Evolutionary conservation across 2,329 filamentous ascomycete genomes (phyloP).

Genomic region (Beauveria sp.): DNA sequence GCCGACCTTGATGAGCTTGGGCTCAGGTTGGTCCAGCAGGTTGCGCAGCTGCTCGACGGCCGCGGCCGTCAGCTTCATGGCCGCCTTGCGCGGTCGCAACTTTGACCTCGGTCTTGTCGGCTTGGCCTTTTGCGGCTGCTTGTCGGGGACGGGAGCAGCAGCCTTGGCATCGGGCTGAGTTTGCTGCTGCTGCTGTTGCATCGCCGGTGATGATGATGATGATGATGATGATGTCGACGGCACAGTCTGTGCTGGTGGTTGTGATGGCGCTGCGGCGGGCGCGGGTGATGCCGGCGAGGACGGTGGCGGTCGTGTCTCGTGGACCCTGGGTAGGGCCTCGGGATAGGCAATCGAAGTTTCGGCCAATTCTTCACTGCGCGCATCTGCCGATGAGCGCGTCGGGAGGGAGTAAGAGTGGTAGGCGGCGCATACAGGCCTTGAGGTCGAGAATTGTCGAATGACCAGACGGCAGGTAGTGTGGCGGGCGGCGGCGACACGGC

Average conservation of each 20-base stretch:
- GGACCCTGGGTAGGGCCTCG: constrained; percentile 37
- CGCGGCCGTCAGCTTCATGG: constrained; percentile 74
- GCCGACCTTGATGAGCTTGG: constrained; percentile 88
- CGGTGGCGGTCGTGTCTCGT: constrained; percentile 43
- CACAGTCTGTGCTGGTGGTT: constrained; percentile 8
- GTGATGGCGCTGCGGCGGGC: constrained; percentile 14
- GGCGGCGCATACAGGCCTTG: constrained; percentile 24
- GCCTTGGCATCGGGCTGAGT: constrained; percentile 15
- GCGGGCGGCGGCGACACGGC: constrained; percentile 32
- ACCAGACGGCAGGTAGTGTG: constrained; percentile 30
- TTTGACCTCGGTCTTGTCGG: constrained; percentile 31
- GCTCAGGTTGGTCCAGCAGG: constrained; percentile 75
- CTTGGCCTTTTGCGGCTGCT: constrained; percentile 60
- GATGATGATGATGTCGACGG: constrained; percentile 7
- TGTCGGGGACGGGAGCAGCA: constrained; percentile 48
- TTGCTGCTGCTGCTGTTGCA: constrained; percentile 3
- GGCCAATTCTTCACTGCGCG: constrained; percentile 35
- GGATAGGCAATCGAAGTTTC: constrained; percentile 41
- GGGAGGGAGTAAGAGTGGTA: constrained; percentile 48
- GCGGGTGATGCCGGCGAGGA: constrained; percentile 14
- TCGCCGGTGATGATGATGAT: constrained; percentile 5
- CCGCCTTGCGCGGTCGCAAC: constrained; percentile 69
- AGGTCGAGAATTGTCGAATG: constrained; percentile 34
- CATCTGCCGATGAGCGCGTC: constrained; percentile 31
- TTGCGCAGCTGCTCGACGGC: constrained; percentile 72